Evolutionary conservation across 805 yeast species (phyloP).

Genomic region (Ogataea nitratoaversa): DNA sequence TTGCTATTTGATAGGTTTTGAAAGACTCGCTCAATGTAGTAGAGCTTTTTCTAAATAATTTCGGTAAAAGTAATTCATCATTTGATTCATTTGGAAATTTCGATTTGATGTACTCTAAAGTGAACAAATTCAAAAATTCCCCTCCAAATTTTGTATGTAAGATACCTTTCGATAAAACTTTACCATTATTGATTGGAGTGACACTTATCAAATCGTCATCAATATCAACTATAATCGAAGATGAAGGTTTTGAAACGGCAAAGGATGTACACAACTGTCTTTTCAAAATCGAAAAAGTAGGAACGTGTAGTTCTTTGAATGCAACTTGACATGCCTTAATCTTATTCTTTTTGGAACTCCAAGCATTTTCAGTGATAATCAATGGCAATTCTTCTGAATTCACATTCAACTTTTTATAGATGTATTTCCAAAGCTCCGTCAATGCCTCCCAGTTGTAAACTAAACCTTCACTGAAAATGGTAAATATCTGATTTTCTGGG

Average conservation of each 20-base stretch:
- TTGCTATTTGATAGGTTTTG: constrained; percentile 35
- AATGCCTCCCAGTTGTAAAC: constrained; percentile 73
- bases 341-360: constrained; percentile 62
- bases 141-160: constrained; percentile 77
- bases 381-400: constrained; percentile 62
- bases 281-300: constrained; percentile 70
- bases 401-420: constrained; percentile 50
- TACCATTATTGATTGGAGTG: constrained; percentile 76
- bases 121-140: constrained; percentile 69
- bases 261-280: constrained; percentile 75
- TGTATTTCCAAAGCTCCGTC: constrained; percentile 61
- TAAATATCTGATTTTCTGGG: constrained; percentile 48
- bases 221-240: constrained; percentile 75
- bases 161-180: constrained; percentile 60
- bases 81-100: constrained; percentile 29
- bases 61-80: constrained; percentile 30
- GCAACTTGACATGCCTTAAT: constrained; percentile 62
- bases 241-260: constrained; percentile 66
- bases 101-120: constrained; percentile 42
- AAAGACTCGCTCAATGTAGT: constrained; percentile 33
- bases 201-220: constrained; percentile 69
- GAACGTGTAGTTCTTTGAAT: constrained; percentile 70
- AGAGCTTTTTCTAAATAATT: constrained; percentile 23
- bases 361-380: constrained; percentile 50
- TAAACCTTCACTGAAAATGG: constrained; percentile 58